These are phyloP conservation scores for Nepenthes mirabilis DNA, from an alignment of 148 eudicot species.

Conservation along the genomic window DNA sequence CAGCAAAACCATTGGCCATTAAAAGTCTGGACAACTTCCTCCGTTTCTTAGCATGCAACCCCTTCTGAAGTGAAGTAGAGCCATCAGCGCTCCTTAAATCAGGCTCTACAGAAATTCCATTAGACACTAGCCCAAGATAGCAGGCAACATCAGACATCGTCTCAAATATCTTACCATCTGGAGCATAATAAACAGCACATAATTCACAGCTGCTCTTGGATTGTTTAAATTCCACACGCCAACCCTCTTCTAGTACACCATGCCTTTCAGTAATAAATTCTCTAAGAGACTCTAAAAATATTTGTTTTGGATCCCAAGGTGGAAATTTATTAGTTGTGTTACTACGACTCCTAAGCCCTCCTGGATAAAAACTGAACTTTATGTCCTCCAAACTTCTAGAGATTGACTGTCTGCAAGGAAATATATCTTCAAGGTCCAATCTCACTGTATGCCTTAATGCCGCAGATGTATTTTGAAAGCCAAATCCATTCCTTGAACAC, in stretches of 20 bases:
- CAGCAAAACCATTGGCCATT: constrained; percentile 14
- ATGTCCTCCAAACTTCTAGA: constrained; percentile 25
- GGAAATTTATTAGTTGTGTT: constrained; percentile 15
- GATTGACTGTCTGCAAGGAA: constrained; percentile 6
- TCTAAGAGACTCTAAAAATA: constrained; percentile 35
- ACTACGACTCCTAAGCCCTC: constrained; percentile 33
- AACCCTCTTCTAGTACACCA: constrained; percentile 37
- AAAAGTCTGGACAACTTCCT: constrained; percentile 16
- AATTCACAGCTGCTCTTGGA: constrained; percentile 23
- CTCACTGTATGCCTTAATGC: constrained; percentile 12
- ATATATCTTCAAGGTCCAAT: constrained; percentile 24
- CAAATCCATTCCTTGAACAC: constrained; percentile 17
- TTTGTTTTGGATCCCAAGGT: constrained; percentile 20
- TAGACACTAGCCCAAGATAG: constrained; percentile 30
- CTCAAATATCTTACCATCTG: constrained; percentile 34
- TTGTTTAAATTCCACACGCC: constrained; percentile 33
- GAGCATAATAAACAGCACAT: constrained; percentile 38
- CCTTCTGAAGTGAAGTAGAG: constrained; percentile 18
- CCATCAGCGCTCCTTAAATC: constrained; percentile 20
- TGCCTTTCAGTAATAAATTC: constrained; percentile 31
- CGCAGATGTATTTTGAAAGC: constrained; percentile 23
- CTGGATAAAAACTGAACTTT: constrained; percentile 19
- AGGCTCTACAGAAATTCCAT: constrained; percentile 16
- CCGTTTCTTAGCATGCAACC: constrained; percentile 19
- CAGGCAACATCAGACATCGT: constrained; percentile 40